phyloP scores from a whole-genome alignment of 2,329 filamentous ascomycete species.

The Mollisiaceae sp. region DNA sequence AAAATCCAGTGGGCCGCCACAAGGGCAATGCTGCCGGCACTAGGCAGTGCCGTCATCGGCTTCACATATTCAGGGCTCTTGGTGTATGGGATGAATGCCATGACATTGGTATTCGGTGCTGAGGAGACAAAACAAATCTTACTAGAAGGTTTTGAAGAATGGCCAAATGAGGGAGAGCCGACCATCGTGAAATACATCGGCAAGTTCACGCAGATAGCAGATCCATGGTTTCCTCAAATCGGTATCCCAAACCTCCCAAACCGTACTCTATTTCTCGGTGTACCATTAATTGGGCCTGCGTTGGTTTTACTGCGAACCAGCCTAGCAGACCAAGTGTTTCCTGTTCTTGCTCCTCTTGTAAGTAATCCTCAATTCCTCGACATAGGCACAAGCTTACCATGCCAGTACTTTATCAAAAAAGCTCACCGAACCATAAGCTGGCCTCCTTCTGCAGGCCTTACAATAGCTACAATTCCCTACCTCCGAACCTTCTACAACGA shows the following conservation, averaged over 20 bases:
- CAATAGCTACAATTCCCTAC: constrained; percentile 70
- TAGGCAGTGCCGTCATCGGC: constrained; percentile 42
- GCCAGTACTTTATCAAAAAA: constrained; percentile 38
- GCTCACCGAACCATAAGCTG: constrained; percentile 34
- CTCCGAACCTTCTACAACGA: constrained; percentile 66
- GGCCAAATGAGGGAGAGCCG: too few relatives aligned
- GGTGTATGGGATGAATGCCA: constrained; percentile 64
- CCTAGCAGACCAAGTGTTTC: constrained; percentile 56
- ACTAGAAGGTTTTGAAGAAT: background rate
- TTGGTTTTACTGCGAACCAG: constrained; percentile 71
- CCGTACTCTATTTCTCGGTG: constrained; percentile 29
- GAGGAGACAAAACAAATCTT: constrained; percentile 55
- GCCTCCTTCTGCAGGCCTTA: constrained; percentile 67
- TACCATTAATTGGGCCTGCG: constrained; percentile 70
- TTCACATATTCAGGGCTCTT: constrained; percentile 57
- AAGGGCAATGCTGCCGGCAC: constrained; percentile 37
- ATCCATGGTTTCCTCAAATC: too few relatives aligned
- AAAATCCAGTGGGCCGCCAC: constrained; percentile 30
- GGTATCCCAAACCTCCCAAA: background rate
- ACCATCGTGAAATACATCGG: too few relatives aligned
- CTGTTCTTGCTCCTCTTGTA: constrained; percentile 44
- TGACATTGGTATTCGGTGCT: constrained; percentile 69
- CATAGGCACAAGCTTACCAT: constrained; percentile 10
- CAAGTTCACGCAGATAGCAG: too few relatives aligned
- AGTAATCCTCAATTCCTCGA: constrained; percentile 19